Percentiles rank a stretch among this genome's conserved stretches.
Evolutionary conservation across 106 monocot genomes (phyloP).

Genomic region (Dioscorea alata): DNA sequence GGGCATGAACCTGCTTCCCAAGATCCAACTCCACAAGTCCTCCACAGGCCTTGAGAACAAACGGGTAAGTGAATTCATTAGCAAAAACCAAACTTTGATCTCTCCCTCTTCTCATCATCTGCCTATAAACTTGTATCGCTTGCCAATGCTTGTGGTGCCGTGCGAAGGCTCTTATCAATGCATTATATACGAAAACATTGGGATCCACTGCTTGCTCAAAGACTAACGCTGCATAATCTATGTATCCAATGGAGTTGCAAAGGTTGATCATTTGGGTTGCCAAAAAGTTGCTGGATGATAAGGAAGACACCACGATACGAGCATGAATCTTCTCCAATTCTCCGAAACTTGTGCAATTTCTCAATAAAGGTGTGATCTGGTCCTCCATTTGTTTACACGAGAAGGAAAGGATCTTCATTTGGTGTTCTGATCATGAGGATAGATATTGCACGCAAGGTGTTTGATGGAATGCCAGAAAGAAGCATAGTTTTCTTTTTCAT

Average conservation of each 20-base stretch:
- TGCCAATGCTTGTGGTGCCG: slow-evolving; percentile 12
- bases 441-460: not conserved
- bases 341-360: slow-evolving; percentile 16
- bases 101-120: slow-evolving; percentile 17
- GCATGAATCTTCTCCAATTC: slow-evolving; percentile 43
- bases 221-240: slow-evolving; percentile 35
- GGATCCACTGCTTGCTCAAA: slow-evolving; percentile 48
- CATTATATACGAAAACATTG: slow-evolving; percentile 51
- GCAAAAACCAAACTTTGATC: slow-evolving; percentile 8
- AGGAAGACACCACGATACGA: slow-evolving; percentile 27
- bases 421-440: not conserved
- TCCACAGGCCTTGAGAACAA: slow-evolving; percentile 52
- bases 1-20: slow-evolving; percentile 48
- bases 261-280: slow-evolving; percentile 55
- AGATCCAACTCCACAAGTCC: slow-evolving; percentile 19
- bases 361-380: slow-evolving; percentile 6
- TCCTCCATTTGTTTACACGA: slow-evolving; percentile 12
- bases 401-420: slow-evolving; percentile 22
- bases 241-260: slow-evolving; percentile 22
- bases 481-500: not conserved
- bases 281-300: slow-evolving; percentile 58
- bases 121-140: slow-evolving; percentile 33
- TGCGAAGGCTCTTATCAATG: slow-evolving; percentile 43
- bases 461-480: slow-evolving; percentile 7
- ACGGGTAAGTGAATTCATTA: slow-evolving; percentile 67